Evolutionary conservation across 176 grass and related monocot genomes (phyloP).

Genomic region (Phyllostachys edulis): DNA sequence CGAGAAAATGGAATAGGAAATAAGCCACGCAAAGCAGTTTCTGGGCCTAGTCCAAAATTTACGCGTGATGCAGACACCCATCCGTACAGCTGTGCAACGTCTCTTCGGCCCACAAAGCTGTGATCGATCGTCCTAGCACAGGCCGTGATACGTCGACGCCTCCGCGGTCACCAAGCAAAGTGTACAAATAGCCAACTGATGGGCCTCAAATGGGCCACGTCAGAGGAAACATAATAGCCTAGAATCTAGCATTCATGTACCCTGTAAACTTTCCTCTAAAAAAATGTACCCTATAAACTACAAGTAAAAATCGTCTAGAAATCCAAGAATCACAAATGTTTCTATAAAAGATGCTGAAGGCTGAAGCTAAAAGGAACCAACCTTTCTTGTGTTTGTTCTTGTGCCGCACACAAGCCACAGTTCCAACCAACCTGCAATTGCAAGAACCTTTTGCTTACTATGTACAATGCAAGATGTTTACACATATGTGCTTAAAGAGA

Average conservation of each 20-base stretch:
- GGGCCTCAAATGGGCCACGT: background rate
- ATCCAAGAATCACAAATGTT: background rate
- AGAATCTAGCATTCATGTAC: background rate
- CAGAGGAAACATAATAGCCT: background rate
- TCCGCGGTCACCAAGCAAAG: background rate
- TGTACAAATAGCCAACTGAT: background rate
- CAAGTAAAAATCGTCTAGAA: background rate
- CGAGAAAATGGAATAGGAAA: background rate
- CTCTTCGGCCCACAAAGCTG: background rate
- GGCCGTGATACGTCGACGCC: background rate
- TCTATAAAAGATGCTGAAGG: background rate
- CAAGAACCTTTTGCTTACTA: background rate
- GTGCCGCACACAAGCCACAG: background rate
- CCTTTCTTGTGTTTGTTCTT: background rate
- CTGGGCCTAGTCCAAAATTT: background rate
- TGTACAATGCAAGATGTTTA: too few species aligned
- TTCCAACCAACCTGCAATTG: background rate
- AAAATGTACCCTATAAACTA: background rate
- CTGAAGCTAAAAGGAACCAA: background rate
- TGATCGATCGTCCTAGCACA: background rate
- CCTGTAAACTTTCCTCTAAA: too few species aligned
- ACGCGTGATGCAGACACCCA: background rate
- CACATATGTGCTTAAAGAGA: too few species aligned
- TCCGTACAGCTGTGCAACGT: background rate
- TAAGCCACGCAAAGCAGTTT: background rate